A percentile compares a stretch with the other conserved stretches of the same genome.
phyloP scores from a whole-genome alignment of 1,284 basidiomycete genomes.

The Fomitiporia mediterranea region DNA sequence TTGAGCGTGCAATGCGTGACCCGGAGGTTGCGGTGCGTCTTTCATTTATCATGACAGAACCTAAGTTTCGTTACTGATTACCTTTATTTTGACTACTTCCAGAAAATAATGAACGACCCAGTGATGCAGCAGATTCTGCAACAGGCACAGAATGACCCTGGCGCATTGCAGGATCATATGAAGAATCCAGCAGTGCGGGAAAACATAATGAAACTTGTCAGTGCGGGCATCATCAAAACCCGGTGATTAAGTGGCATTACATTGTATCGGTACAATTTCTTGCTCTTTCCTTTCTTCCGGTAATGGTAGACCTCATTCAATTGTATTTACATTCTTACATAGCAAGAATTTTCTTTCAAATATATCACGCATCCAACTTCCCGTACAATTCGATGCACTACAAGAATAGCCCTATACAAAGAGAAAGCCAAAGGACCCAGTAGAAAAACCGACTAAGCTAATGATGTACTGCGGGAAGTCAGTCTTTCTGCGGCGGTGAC shows the following conservation, averaged over 20 bases:
- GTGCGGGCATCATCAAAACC: constrained; percentile 87
- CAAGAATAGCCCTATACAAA: no score
- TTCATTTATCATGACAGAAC: constrained; percentile 5
- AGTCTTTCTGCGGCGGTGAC: no score
- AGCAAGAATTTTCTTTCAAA: background rate
- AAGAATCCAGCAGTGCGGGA: constrained; percentile 83
- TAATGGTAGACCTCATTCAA: background rate
- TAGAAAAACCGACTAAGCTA: no score
- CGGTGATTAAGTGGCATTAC: constrained; percentile 38
- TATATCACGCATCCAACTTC: no score
- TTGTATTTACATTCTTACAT: background rate
- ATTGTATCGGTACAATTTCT: constrained; percentile 1
- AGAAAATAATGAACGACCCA: constrained; percentile 83
- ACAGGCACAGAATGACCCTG: constrained; percentile 89
- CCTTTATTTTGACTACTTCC: constrained; percentile 17
- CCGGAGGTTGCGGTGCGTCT: constrained; percentile 84
- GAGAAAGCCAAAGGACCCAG: no score
- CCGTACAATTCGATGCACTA: background rate
- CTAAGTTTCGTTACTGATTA: background rate
- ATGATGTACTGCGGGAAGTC: no score
- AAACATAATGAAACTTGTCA: constrained; percentile 92
- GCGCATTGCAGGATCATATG: constrained; percentile 94
- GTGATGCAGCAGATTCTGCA: constrained; percentile 93
- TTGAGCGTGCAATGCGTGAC: constrained; percentile 94
- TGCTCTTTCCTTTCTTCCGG: background rate